These are phyloP conservation scores for Pisolithus sp. DNA, from an alignment of 768 basidiomycete species.

Conservation along the genomic window DNA sequence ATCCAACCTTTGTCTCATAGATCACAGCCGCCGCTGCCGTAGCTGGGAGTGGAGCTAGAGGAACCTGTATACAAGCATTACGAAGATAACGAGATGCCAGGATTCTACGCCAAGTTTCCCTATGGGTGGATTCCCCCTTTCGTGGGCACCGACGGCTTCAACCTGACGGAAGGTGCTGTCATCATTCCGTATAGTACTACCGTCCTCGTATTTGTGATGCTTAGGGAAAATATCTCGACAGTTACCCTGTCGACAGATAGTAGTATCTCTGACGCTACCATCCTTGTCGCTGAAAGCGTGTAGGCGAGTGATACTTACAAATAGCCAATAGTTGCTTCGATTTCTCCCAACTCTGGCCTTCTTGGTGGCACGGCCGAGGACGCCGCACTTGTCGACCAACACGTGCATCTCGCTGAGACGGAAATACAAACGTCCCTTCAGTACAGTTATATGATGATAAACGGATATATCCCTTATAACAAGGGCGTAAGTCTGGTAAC, in stretches of 20 bases:
- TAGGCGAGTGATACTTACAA: not conserved
- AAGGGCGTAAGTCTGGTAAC: constrained; percentile 58
- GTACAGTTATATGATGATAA: constrained; percentile 38
- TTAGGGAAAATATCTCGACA: constrained; percentile 37
- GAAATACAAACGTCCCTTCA: constrained; percentile 45
- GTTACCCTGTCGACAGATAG: constrained; percentile 62
- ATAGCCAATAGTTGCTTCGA: constrained; percentile 54
- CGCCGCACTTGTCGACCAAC: constrained; percentile 76
- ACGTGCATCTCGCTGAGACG: constrained; percentile 67
- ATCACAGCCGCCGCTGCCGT: constrained; percentile 54
- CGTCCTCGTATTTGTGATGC: constrained; percentile 4
- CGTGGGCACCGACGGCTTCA: constrained; percentile 71
- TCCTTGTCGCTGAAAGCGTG: not conserved
- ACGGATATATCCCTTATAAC: constrained; percentile 61
- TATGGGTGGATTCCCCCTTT: constrained; percentile 81
- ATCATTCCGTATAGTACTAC: constrained; percentile 84
- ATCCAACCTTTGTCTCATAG: constrained; percentile 22
- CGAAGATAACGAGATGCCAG: constrained; percentile 64
- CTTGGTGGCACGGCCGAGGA: constrained; percentile 62
- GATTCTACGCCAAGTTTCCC: constrained; percentile 70
- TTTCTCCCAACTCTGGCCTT: constrained; percentile 74
- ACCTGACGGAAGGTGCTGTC: constrained; percentile 67
- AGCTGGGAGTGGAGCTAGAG: constrained; percentile 52
- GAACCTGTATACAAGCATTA: constrained; percentile 49
- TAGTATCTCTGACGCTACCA: constrained; percentile 4